Base-by-base conservation (phyloP, 257 asterid genomes). In the Primulina eburnea region DNA sequence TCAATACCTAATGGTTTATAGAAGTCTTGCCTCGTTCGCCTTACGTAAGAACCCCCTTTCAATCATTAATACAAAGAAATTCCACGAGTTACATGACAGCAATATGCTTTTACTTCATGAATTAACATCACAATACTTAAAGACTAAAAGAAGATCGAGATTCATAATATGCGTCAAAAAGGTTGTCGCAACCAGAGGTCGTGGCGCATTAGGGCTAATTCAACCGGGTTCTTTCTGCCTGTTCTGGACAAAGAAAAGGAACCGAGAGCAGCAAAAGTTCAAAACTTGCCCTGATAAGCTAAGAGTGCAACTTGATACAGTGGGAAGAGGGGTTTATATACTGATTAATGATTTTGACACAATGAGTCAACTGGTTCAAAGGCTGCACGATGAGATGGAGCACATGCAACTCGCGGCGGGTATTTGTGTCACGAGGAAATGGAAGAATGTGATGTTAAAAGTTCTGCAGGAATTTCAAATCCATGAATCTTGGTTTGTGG, bases 271-370 rank as follows among this genome's bases (percentile, higher is more conserved):
- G 12, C 16, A 55, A 16, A 52, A 6, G 21, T 3, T 14, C 3
- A 28, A 12, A 24, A 67, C 17, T 17, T 47, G 73, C 77, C 63
- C 60, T 14, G 82, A 75, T 12, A 75, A 77, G 57, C 35, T 72
- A 34, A 82, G 57, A 4, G 81, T 74, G 40, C 85, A 83, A 67
- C 81, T 89, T 7, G 96, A 91, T 32, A 72, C 71, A 6, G 97
- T 92, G 2, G 95, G 89, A 16, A 83, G 82, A 57, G 97, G 95
- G 60, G 80, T 83, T 14, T 89, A 81, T 55, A 79, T 83, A 21
- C 33, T 84, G 78, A 83, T 87, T 57, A 87, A 84, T 17, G 93
- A 89, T 71, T 86, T 91, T 12, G 93, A 82, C 64, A 84, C 88
- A 11, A 76, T 84, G 78, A 76, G 86, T 30, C 29, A 82, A 73